Conservation (phyloP, 2,329 filamentous ascomycete species). For the Leptosphaerulina australis region DNA sequence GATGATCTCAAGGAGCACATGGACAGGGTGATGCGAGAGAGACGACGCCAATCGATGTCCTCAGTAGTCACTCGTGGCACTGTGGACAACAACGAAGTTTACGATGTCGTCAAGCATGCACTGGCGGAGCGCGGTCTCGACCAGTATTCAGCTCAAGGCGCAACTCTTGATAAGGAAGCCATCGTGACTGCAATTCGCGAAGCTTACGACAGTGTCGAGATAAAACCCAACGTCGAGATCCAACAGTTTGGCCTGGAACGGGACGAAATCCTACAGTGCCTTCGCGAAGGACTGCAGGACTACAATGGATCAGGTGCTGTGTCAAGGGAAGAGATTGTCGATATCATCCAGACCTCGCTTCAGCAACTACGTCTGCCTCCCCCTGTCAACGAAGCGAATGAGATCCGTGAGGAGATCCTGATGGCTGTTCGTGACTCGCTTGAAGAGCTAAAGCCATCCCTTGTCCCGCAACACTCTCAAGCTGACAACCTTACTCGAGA, state of each 20-base stretch:
- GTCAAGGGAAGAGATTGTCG: slow-evolving; percentile 82
- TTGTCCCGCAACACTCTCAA: slow-evolving; percentile 48
- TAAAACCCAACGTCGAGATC: slow-evolving; percentile 90
- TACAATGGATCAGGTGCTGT: slow-evolving; percentile 67
- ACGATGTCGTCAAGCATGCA: slow-evolving; percentile 81
- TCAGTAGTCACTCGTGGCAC: slow-evolving; percentile 66
- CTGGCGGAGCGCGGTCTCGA: slow-evolving; percentile 60
- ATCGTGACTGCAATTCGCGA: slow-evolving; percentile 86
- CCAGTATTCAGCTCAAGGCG: slow-evolving; percentile 51
- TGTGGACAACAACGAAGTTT: slow-evolving; percentile 83
- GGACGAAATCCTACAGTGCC: slow-evolving; percentile 85
- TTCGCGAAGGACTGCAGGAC: slow-evolving; percentile 83
- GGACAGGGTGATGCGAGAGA: slow-evolving; percentile 77
- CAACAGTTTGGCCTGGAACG: slow-evolving; percentile 89
- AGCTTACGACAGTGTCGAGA: slow-evolving; percentile 78
- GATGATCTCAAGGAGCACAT: slow-evolving; percentile 84
- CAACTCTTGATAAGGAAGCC: slow-evolving; percentile 69
- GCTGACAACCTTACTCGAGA: slow-evolving; percentile 58
- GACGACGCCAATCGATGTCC: slow-evolving; percentile 69
- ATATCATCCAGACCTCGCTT: slow-evolving; percentile 83
- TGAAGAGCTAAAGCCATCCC: slow-evolving; percentile 72
- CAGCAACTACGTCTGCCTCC: slow-evolving; percentile 79
- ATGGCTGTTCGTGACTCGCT: slow-evolving; percentile 84
- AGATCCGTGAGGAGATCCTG: slow-evolving; percentile 83
- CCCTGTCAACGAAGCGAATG: slow-evolving; percentile 69